These are phyloP conservation scores for Blastobotrys robertii DNA, from an alignment of 805 yeast species.

Conservation along the genomic window DNA sequence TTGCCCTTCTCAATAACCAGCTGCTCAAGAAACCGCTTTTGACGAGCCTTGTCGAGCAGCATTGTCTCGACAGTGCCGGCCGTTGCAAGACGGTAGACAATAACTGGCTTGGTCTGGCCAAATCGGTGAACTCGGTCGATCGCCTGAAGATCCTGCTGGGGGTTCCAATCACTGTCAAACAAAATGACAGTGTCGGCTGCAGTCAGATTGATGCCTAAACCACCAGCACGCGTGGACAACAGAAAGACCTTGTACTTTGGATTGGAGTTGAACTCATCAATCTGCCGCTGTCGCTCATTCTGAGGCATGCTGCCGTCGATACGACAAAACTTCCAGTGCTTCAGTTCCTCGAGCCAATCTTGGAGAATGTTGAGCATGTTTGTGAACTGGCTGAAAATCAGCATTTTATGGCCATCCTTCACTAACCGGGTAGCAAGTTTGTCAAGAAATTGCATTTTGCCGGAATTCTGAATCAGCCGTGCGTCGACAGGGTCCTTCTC, in stretches of 20 bases:
- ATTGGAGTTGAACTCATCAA: constrained; percentile 39
- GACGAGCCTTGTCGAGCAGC: constrained; percentile 65
- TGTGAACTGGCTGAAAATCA: constrained; percentile 84
- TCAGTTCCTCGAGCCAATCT: constrained; percentile 57
- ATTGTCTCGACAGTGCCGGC: constrained; percentile 78
- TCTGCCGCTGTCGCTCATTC: constrained; percentile 53
- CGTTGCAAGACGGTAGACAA: constrained; percentile 68
- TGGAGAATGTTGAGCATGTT: constrained; percentile 69
- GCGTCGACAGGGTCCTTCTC: constrained; percentile 35
- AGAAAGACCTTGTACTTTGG: constrained; percentile 44
- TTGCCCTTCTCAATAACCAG: constrained; percentile 59
- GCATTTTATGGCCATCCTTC: constrained; percentile 48
- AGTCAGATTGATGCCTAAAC: constrained; percentile 78
- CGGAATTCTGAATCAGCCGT: constrained; percentile 45
- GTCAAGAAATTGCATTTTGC: constrained; percentile 63
- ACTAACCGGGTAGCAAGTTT: constrained; percentile 48
- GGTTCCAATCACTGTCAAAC: constrained; percentile 95
- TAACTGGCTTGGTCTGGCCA: constrained; percentile 79
- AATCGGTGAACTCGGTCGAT: constrained; percentile 93
- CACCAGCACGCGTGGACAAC: constrained; percentile 89
- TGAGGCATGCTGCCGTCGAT: constrained; percentile 72
- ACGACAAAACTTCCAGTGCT: constrained; percentile 41
- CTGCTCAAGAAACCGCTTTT: constrained; percentile 70
- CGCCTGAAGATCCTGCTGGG: constrained; percentile 93
- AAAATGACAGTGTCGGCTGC: constrained; percentile 85